Percentiles rank a stretch among this genome's conserved stretches.
Conservation (phyloP, 2,329 filamentous ascomycete species). For the Sphaerulina populicola region DNA sequence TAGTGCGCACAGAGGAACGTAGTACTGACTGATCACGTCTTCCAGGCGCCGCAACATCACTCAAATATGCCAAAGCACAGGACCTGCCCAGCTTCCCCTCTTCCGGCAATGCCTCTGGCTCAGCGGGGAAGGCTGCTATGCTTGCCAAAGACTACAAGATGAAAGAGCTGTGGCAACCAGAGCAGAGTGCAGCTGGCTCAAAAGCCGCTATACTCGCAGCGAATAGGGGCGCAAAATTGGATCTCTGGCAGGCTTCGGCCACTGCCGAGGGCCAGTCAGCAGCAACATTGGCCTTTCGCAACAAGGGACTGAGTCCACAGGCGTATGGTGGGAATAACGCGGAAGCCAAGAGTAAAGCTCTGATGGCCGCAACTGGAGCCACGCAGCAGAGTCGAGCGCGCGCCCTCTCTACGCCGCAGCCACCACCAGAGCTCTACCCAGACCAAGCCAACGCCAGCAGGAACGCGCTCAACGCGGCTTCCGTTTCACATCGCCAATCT, state of each 20-base stretch:
- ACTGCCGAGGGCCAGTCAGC: constrained; percentile 56
- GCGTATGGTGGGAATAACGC: constrained; percentile 42
- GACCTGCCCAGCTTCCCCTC: constrained; percentile 70
- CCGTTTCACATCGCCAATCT: constrained; percentile 53
- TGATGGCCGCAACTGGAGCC: constrained; percentile 70
- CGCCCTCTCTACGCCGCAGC: constrained; percentile 51
- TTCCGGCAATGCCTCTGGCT: constrained; percentile 60
- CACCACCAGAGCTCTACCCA: constrained; percentile 43
- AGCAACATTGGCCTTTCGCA: constrained; percentile 58
- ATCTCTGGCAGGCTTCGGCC: constrained; percentile 46
- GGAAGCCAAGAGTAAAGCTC: constrained; percentile 55
- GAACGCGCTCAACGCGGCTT: constrained; percentile 67
- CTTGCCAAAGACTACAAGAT: constrained; percentile 54
- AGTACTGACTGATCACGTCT: not conserved
- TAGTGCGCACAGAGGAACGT: not conserved
- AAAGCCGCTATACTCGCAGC: constrained; percentile 65
- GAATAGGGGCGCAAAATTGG: constrained; percentile 45
- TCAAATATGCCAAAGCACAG: constrained; percentile 64
- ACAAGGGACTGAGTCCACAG: constrained; percentile 41
- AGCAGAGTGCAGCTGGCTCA: constrained; percentile 57
- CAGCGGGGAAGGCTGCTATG: constrained; percentile 52
- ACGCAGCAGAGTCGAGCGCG: constrained; percentile 55
- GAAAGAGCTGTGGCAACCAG: constrained; percentile 55
- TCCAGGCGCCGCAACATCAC: constrained; percentile 51
- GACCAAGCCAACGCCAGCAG: constrained; percentile 52